phyloP scores from a whole-genome alignment of 2,329 filamentous ascomycete species.

The Cryphonectria carpinicola region DNA sequence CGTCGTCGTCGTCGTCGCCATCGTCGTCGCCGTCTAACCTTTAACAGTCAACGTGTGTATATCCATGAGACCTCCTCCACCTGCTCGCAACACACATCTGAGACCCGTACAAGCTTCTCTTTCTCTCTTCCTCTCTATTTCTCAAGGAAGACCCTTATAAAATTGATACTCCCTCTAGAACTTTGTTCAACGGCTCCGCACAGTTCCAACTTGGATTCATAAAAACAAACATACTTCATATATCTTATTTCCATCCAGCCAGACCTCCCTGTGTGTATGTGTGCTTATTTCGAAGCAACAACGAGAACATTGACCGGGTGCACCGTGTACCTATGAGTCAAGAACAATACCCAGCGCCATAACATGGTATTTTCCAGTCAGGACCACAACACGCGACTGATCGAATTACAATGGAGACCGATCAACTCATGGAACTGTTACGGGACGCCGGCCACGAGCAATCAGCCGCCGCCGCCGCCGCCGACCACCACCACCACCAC shows the following conservation, averaged over 20 bases:
- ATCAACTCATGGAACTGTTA: slow-evolving; percentile 6
- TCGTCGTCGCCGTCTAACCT: background rate
- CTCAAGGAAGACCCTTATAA: background rate
- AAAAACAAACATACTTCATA: background rate
- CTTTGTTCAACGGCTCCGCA: background rate
- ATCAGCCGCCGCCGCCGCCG: background rate
- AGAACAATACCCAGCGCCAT: background rate
- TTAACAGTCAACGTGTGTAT: background rate
- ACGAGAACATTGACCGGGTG: background rate
- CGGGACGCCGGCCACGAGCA: background rate
- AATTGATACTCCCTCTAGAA: background rate
- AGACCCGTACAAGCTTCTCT: background rate
- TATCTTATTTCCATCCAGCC: background rate
- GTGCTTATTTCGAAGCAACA: background rate
- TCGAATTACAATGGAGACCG: slow-evolving; percentile 8
- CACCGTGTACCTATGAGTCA: background rate
- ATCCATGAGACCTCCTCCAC: background rate
- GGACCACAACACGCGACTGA: background rate
- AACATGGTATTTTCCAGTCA: slow-evolving; percentile 1
- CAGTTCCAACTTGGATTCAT: background rate
- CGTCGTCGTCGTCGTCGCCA: background rate
- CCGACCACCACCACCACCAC: background rate
- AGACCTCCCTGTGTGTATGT: background rate
- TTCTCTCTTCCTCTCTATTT: background rate
- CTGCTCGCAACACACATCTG: slow-evolving; percentile 4